phyloP scores from a whole-genome alignment of 2,329 filamentous ascomycete species.

The Aspergillus sp. region DNA sequence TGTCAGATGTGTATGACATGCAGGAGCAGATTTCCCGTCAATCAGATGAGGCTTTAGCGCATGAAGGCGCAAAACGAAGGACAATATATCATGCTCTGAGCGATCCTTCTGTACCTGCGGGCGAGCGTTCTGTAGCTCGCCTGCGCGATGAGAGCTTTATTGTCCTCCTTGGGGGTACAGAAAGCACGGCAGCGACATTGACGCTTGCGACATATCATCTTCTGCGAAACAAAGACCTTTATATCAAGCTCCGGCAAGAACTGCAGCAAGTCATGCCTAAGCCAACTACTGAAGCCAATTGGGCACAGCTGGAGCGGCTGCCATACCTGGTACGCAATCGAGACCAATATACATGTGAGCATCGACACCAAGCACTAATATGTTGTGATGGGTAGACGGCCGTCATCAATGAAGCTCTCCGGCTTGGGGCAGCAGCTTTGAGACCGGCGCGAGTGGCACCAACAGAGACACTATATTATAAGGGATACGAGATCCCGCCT shows the following conservation, averaged over 20 bases:
- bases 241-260: slow-evolving; percentile 29
- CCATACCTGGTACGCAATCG: slow-evolving; percentile 38
- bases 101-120: slow-evolving; percentile 1
- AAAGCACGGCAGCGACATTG: slow-evolving; percentile 39
- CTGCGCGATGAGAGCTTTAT: slow-evolving; percentile 38
- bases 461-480: slow-evolving; percentile 30
- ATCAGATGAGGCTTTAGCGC: not conserved
- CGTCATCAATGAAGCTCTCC: slow-evolving; percentile 33
- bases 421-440: slow-evolving; percentile 41
- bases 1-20: not conserved
- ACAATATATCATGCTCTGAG: not conserved
- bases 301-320: slow-evolving; percentile 40
- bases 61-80: not conserved
- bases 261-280: slow-evolving; percentile 31
- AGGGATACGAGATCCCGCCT: slow-evolving; percentile 28
- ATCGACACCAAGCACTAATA: not conserved
- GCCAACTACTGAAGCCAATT: slow-evolving; percentile 23
- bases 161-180: slow-evolving; percentile 42
- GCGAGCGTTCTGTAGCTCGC: slow-evolving; percentile 4
- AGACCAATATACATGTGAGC: not conserved
- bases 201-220: slow-evolving; percentile 31
- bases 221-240: slow-evolving; percentile 19
- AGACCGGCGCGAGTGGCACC: slow-evolving; percentile 31
- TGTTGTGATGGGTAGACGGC: not conserved
- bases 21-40: not conserved